Percentiles rank a stretch among this genome's conserved stretches.
Evolutionary conservation across 2,329 filamentous ascomycete species (phyloP).

Genomic region (Talaromyces sp.): DNA sequence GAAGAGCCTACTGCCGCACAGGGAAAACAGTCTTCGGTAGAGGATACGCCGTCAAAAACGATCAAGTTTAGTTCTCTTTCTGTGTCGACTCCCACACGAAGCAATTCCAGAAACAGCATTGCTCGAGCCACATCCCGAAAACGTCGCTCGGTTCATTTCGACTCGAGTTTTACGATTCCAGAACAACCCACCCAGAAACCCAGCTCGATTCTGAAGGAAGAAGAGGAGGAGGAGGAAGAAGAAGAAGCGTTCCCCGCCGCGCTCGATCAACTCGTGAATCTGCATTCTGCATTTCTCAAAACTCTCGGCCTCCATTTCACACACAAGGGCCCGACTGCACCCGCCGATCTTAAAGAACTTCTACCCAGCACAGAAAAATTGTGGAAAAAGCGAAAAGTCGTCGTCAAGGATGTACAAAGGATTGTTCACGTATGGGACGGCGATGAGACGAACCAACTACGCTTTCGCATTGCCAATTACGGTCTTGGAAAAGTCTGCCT

Average conservation of each 20-base stretch:
- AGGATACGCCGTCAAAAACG: slow-evolving; percentile 27
- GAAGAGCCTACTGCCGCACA: slow-evolving; percentile 6
- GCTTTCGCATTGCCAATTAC: slow-evolving; percentile 36
- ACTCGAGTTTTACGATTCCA: background rate
- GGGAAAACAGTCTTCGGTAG: slow-evolving; percentile 4
- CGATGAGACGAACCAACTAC: slow-evolving; percentile 14
- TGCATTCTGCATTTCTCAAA: slow-evolving; percentile 63
- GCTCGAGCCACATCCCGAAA: slow-evolving; percentile 1
- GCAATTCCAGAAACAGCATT: slow-evolving; percentile 12
- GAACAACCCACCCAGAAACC: background rate
- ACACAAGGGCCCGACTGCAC: slow-evolving; percentile 58
- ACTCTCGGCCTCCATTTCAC: slow-evolving; percentile 63
- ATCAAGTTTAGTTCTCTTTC: slow-evolving; percentile 26
- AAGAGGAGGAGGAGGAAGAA: background rate
- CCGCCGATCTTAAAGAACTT: slow-evolving; percentile 59
- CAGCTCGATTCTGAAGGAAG: slow-evolving; percentile 3
- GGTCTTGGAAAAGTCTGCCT: slow-evolving; percentile 35
- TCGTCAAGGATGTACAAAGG: slow-evolving; percentile 58
- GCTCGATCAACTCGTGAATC: slow-evolving; percentile 50
- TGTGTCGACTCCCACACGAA: slow-evolving; percentile 23
- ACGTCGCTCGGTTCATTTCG: background rate
- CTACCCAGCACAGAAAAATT: slow-evolving; percentile 58
- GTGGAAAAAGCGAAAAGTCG: slow-evolving; percentile 67
- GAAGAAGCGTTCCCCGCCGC: slow-evolving; percentile 14
- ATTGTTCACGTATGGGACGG: slow-evolving; percentile 58